Evolutionary conservation across 495 filamentous ascomycete species (phyloP).

Genomic region (Niebla homalea): DNA sequence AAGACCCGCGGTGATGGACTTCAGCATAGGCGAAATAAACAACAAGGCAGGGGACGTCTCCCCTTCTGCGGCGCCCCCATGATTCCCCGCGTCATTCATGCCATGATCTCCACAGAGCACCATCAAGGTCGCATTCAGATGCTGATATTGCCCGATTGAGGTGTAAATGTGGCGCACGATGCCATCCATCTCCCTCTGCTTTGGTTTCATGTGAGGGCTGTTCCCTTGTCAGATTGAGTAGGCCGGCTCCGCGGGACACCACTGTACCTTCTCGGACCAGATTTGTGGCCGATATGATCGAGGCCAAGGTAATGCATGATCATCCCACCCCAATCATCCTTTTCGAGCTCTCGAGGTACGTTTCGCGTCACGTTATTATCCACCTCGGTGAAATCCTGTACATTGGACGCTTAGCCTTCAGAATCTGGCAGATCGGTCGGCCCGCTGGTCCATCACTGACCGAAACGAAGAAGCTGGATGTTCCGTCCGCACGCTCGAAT

Average conservation of each 20-base stretch:
- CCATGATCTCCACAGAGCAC: conserved; percentile 90
- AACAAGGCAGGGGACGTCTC: conserved; percentile 88
- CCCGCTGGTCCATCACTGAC: conserved; percentile 38
- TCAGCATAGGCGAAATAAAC: conserved; percentile 81
- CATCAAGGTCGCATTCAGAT: conserved; percentile 67
- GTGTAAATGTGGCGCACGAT: conserved; percentile 64
- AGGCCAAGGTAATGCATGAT: conserved; percentile 91
- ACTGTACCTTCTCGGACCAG: conserved; percentile 66
- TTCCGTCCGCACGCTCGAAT: conserved; percentile 79
- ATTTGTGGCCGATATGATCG: conserved; percentile 96
- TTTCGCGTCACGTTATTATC: conserved; percentile 96
- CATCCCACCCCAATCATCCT: conserved; percentile 81
- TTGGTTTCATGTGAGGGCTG: conserved; percentile 80
- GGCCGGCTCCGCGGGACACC: background rate
- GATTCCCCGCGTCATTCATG: conserved; percentile 98
- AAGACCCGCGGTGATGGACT: conserved; percentile 32
- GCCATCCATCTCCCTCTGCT: conserved; percentile 88
- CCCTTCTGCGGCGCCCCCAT: conserved; percentile 81
- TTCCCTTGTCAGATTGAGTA: conserved; percentile 9
- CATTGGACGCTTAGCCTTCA: conserved; percentile 17
- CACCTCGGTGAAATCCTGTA: conserved; percentile 93
- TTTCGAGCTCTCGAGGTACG: conserved; percentile 57
- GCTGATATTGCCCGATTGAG: conserved; percentile 52
- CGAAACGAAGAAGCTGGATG: conserved; percentile 95
- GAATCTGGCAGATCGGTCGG: background rate